Conservation (phyloP, 2,329 filamentous ascomycete species). For the Cercospora berteroae region DNA sequence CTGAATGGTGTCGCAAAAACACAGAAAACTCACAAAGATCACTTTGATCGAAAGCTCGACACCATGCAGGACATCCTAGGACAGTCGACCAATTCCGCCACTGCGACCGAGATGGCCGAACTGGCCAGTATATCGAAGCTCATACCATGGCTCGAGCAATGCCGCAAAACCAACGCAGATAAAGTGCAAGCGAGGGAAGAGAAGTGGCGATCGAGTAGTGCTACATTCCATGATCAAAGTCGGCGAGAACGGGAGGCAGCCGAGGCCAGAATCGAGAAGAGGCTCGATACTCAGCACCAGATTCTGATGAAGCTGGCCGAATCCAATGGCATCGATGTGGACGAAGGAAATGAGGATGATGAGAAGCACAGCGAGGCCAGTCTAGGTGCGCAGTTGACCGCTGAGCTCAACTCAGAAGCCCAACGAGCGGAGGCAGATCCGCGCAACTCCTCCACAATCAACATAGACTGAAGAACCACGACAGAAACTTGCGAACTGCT, state of each 20-base stretch:
- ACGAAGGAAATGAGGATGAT: conserved; percentile 18
- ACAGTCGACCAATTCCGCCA: conserved; percentile 31
- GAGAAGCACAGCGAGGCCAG: conserved; percentile 27
- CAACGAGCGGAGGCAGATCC: conserved; percentile 16
- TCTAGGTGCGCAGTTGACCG: conserved; percentile 30
- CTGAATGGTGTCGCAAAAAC: conserved; percentile 24
- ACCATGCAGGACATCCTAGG: conserved; percentile 30
- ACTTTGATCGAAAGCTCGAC: conserved; percentile 24
- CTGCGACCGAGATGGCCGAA: conserved; percentile 29
- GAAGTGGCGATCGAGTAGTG: conserved; percentile 43
- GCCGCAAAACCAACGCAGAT: conserved; percentile 38
- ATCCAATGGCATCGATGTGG: conserved; percentile 29
- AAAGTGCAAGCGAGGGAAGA: conserved; percentile 40
- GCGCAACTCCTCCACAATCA: conserved; percentile 2
- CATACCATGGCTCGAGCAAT: conserved; percentile 42
- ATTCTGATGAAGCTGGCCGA: conserved; percentile 29
- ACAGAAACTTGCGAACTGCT: not conserved
- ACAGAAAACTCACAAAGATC: conserved; percentile 14
- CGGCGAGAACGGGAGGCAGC: conserved; percentile 39
- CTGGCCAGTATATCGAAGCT: conserved; percentile 37
- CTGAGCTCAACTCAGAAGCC: conserved; percentile 32
- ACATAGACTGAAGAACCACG: not conserved
- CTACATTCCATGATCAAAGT: conserved; percentile 41
- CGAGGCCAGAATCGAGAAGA: conserved; percentile 37
- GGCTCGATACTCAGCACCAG: conserved; percentile 36